Conservation (phyloP, 2,329 filamentous ascomycete genomes). For the Catunica adiposa region DNA sequence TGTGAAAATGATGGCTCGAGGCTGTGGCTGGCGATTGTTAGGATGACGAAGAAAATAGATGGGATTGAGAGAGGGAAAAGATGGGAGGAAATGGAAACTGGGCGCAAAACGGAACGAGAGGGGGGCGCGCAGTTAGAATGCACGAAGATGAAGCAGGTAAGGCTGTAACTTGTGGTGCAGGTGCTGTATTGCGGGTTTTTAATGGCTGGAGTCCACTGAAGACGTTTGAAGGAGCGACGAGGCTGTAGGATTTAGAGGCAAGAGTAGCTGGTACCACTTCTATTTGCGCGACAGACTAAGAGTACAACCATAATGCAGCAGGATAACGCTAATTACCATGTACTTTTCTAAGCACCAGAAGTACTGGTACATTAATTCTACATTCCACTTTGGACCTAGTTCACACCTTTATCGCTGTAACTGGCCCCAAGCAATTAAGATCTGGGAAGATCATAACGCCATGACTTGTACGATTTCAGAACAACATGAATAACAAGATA, state of each 20-base stretch:
- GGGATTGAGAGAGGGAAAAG: constrained; percentile 3
- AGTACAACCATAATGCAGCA: too few species aligned
- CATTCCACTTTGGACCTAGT: neutral
- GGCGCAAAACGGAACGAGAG: constrained; percentile 1
- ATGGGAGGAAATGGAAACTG: neutral
- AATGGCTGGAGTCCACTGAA: neutral
- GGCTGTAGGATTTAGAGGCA: constrained; percentile 1
- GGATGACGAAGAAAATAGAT: constrained; percentile 16
- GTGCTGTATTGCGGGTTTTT: neutral
- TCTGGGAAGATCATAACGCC: too few species aligned
- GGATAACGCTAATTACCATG: neutral
- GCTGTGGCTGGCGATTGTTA: neutral
- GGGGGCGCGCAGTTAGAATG: constrained; percentile 6
- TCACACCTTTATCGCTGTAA: too few species aligned
- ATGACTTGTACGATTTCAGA: too few species aligned
- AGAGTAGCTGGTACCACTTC: neutral
- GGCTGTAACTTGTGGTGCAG: constrained; percentile 2
- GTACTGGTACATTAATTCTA: neutral
- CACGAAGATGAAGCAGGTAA: constrained; percentile 6
- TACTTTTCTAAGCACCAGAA: neutral
- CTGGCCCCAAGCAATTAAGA: neutral
- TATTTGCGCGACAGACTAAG: neutral
- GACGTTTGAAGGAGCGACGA: neutral
- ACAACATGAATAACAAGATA: too few species aligned
- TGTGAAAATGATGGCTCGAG: neutral